Evolutionary conservation across 768 basidiomycete species (phyloP).

Genomic region (Tulasnella sp.): DNA sequence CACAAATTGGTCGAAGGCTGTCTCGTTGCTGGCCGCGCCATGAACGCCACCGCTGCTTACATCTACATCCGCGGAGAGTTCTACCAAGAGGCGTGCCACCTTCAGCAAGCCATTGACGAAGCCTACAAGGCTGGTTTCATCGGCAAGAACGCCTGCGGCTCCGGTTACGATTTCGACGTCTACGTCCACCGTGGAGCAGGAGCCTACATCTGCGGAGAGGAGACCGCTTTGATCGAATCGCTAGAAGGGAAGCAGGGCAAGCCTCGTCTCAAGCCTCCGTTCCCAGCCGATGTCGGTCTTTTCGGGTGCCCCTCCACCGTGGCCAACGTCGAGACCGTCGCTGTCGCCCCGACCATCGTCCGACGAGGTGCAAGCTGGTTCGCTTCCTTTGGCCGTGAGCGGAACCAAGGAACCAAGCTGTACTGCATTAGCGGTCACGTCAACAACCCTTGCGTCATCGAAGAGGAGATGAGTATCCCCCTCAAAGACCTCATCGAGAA

Average conservation of each 20-base stretch:
- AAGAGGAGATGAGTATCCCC: constrained; percentile 99
- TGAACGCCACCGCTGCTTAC: constrained; percentile 99
- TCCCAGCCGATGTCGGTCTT: constrained; percentile 97
- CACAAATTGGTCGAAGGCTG: constrained; percentile 99
- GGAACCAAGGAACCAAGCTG: constrained; percentile 96
- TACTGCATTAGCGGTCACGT: constrained; percentile 97
- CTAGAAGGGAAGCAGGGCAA: constrained; percentile 99
- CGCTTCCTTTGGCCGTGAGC: constrained; percentile 83
- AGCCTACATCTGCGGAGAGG: constrained; percentile 98
- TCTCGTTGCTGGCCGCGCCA: constrained; percentile 91
- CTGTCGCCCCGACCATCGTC: constrained; percentile 96
- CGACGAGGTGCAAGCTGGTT: constrained; percentile 90
- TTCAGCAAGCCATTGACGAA: constrained; percentile 94
- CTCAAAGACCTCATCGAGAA: constrained; percentile 92
- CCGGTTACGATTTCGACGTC: constrained; percentile 94
- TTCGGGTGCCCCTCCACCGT: constrained; percentile 98
- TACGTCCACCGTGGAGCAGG: constrained; percentile 98
- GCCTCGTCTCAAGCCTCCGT: constrained; percentile 95
- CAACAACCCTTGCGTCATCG: constrained; percentile 96
- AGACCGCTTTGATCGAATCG: constrained; percentile 96
- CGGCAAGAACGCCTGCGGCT: constrained; percentile 89
- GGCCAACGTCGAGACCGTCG: constrained; percentile 98
- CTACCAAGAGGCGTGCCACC: constrained; percentile 89
- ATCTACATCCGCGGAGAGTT: constrained; percentile 99
- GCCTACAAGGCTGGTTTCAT: constrained; percentile 88